These are phyloP conservation scores for Solanum chiquidenum DNA, from an alignment of 257 asterid species.

Conservation along the genomic window DNA sequence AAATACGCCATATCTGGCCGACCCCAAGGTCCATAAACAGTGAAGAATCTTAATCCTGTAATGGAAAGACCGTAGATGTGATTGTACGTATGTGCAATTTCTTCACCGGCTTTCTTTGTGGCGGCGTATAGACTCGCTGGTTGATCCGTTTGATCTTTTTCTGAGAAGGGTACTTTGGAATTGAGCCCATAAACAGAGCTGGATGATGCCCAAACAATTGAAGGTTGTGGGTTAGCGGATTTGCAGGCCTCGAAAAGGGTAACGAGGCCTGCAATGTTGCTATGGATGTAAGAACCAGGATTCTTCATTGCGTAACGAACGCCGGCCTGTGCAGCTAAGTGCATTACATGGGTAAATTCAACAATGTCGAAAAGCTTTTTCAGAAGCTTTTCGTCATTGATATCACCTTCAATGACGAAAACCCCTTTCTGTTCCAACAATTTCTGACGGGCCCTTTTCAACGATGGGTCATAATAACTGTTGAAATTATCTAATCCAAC, in stretches of 20 bases:
- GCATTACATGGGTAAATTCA: constrained; percentile 32
- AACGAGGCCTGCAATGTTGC: constrained; percentile 38
- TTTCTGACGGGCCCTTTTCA: constrained; percentile 28
- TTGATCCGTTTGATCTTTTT: constrained; percentile 23
- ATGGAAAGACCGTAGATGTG: constrained; percentile 34
- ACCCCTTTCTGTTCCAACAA: constrained; percentile 6
- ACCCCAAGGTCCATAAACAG: constrained; percentile 40
- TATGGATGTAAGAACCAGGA: constrained; percentile 29
- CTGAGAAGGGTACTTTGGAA: constrained; percentile 25
- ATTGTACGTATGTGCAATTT: constrained; percentile 33
- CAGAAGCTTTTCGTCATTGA: constrained; percentile 12
- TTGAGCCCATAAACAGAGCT: constrained; percentile 42
- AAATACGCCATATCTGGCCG: constrained; percentile 45
- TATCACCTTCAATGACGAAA: constrained; percentile 21
- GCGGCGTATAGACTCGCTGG: constrained; percentile 40
- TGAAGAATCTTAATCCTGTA: constrained; percentile 32
- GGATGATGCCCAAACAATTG: constrained; percentile 36
- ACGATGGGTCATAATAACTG: constrained; percentile 26
- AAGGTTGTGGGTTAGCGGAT: constrained; percentile 28
- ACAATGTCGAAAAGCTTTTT: constrained; percentile 17
- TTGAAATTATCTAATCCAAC: constrained; percentile 38
- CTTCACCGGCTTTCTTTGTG: constrained; percentile 42
- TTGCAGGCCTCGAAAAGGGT: constrained; percentile 35
- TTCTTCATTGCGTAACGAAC: constrained; percentile 38
- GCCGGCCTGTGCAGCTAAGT: constrained; percentile 40